Evolutionary conservation across 2,329 filamentous ascomycete genomes (phyloP).

Genomic region (Pseudopithomyces chartarum): DNA sequence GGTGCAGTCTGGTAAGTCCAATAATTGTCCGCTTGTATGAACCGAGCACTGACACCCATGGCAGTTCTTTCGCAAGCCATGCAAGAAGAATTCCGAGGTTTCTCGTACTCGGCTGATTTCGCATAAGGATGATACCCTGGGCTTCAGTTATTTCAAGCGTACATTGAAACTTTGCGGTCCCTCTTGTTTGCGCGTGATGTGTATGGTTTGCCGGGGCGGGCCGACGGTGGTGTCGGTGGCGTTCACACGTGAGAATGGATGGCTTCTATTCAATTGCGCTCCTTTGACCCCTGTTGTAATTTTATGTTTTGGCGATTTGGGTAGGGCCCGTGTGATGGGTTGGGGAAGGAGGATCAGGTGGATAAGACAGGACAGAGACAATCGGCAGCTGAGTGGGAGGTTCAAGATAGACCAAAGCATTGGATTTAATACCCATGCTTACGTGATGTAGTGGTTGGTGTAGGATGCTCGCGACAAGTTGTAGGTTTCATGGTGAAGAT

Average conservation of each 20-base stretch:
- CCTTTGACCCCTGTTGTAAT: not conserved
- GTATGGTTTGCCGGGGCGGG: not conserved
- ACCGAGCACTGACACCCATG: conserved; percentile 17
- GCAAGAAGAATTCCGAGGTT: conserved; percentile 99
- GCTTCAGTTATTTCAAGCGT: conserved; percentile 13
- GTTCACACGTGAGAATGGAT: not conserved
- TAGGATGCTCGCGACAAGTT: not conserved
- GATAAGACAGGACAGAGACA: not conserved
- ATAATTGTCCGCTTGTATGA: conserved; percentile 1
- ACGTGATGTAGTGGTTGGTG: not conserved
- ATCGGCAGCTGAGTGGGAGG: not conserved
- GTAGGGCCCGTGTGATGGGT: not conserved
- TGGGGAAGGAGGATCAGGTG: not conserved
- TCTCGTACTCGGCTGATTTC: conserved; percentile 95
- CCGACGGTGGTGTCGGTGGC: not conserved
- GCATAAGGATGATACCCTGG: conserved; percentile 50
- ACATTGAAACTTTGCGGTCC: conserved; percentile 6
- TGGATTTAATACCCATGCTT: not conserved
- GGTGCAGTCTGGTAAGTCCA: conserved; percentile 86
- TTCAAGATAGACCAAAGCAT: not conserved
- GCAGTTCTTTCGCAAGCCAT: conserved; percentile 94
- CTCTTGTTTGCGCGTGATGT: conserved; percentile 5
- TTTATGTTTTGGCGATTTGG: not conserved
- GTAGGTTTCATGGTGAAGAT: too few relatives aligned
- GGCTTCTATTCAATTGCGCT: not conserved